Conservation (phyloP, 192 early-diverging fungal genomes). For the Umbelopsis sp. region DNA sequence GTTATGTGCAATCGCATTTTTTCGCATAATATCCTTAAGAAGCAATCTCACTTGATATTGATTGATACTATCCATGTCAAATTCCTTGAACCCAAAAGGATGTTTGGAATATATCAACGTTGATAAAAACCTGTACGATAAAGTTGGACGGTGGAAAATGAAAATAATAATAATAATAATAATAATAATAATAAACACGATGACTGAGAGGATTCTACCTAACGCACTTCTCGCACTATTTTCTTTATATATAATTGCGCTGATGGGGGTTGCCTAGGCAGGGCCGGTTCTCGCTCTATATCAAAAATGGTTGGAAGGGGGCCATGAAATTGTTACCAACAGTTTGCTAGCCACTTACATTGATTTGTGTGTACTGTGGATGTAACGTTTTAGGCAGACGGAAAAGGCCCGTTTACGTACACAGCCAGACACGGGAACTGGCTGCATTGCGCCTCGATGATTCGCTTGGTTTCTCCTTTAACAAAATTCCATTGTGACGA, state of each 20-base stretch:
- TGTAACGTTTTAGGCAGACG: no score
- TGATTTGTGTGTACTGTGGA: not conserved
- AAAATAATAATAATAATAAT: no score
- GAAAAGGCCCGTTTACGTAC: no score
- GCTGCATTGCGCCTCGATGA: not conserved
- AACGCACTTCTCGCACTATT: no score
- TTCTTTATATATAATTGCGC: no score
- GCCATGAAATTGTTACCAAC: not conserved
- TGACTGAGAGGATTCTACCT: no score
- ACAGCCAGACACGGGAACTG: not conserved
- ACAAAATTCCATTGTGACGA: not conserved
- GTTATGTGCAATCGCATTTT: no score
- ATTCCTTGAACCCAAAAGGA: no score
- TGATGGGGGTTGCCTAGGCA: not conserved
- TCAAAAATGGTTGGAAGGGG: not conserved
- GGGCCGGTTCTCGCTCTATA: not conserved
- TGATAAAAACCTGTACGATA: no score
- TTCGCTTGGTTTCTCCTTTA: constrained; percentile 16
- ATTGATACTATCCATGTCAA: not conserved
- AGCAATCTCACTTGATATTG: not conserved
- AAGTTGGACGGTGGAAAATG: no score
- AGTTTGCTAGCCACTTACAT: not conserved
- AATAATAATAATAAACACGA: no score
- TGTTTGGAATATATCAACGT: no score
- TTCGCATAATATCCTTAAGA: not conserved